Evolutionary conservation across 2,329 filamentous ascomycete species (phyloP), one percentile per base, ranked within the genome.

Genomic region (Botryosphaeria dothidea): DNA sequence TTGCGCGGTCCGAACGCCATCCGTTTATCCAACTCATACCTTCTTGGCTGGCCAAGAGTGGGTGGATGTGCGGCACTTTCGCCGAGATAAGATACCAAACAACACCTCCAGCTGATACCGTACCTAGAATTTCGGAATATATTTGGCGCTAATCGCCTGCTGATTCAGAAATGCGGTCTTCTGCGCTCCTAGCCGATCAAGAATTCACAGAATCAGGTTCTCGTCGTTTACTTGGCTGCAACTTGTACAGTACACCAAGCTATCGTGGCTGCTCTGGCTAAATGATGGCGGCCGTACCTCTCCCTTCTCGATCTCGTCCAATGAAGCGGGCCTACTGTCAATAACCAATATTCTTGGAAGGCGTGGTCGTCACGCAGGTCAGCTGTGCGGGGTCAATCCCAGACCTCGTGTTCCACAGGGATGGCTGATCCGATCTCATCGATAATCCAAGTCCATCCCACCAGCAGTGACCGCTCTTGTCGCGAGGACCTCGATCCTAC

Each of bases 401-500:
- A 48, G 11, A 48, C 9, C 13, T 31, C 48, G 48, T 51, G 15
- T 51, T 51, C 15, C 7, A 17, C 25, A 31, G 15, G 25, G 9
- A n/a, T n/a, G n/a, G n/a, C n/a, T n/a, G 31, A 27, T 51, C 17
- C 25, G 25, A 21, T 8, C 13, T 52, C 49, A 52, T 21, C 49
- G 15, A 34, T 31, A 34, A 3, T 23, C 27, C 41, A 60, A 46
- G 23, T 46, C 56, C 62, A 64, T 64, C 19, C 62, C 73, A 57
- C 75, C 77, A 61, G 79, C 82, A 27, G 86, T 90, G 11, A 90
- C 87, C 11, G 89, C 91, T 65, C 84, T 86, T 1, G 89, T 87
- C 11, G 91, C 91, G 64, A 96, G 77, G 3, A 82, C 80, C 74
- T 95, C 90, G 49, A 96, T 85, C 62, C 92, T 80, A 21, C 83